Base-by-base conservation (phyloP, 1,284 basidiomycete species). In the Ceratobasidium sp. region DNA sequence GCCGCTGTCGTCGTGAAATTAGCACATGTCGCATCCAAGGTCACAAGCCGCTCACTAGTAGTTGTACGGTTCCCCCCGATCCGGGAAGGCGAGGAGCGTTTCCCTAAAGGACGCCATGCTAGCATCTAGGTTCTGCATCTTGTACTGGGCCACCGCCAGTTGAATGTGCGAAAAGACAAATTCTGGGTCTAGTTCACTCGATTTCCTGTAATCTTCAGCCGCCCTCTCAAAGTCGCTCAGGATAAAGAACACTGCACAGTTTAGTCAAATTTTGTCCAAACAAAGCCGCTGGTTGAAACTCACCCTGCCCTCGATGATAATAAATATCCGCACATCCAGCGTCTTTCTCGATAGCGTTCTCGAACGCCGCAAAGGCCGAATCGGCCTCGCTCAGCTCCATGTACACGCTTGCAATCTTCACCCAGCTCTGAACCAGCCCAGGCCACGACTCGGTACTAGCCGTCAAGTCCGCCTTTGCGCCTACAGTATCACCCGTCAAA, bases 131-230 rank as follows among this genome's bases (percentile, higher is more conserved):
- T 94, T 88, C 56, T 88, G 92, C 76, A 88, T 84, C 87, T 99
- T 98, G 89, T 99, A 99, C 82, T 95, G 93, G 29, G 96, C 97
- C 27, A 99, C 98, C 0, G 97, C 98, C 66, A 96, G 88, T 81
- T 99, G 98, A 78, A 99, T 97, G 78, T 98, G 96, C 76, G 91
- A 92, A 85, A 97, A 98, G 77, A 98, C 95, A 79, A 97, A 98
- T 34, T 84, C 81, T 76, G 90, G 86, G 80, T 98, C 95, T 56
- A 98, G 86, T 77, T 90, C 86, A 31, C 90, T 93, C 11, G 95
- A 97, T 82, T 94, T 92, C 43, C 88, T 89, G 85, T 98, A 99
- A 83, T 98, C 94, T 79, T 90, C 88, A 41, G 96, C 92, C 0
- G 97, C 97, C 63, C 92, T 86, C 19, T 86, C 85, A 82, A 92